phyloP scores from a whole-genome alignment of 2,329 filamentous ascomycete genomes.

The Colletotrichum sp. region DNA sequence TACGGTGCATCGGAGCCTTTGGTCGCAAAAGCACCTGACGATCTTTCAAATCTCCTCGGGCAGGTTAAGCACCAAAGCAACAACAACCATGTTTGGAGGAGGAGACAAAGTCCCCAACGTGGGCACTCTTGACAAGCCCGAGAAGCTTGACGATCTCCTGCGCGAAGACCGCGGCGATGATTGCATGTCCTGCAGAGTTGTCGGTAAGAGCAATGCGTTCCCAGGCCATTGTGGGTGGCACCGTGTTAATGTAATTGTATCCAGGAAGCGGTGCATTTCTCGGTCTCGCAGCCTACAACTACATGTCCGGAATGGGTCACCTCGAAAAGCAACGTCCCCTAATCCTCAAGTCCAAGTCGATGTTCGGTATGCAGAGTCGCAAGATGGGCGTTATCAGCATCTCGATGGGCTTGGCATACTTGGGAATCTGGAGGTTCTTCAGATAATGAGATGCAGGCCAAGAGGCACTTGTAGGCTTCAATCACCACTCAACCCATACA shows the following conservation, averaged over 20 bases:
- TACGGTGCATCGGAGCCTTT: background rate
- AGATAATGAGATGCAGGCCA: slow-evolving; percentile 43
- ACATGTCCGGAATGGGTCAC: slow-evolving; percentile 74
- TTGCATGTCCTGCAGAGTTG: slow-evolving; percentile 72
- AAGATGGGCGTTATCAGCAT: slow-evolving; percentile 70
- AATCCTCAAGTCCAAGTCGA: slow-evolving; percentile 71
- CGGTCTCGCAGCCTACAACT: slow-evolving; percentile 78
- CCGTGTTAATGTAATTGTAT: background rate
- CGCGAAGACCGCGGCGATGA: slow-evolving; percentile 64
- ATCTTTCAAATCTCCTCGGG: background rate
- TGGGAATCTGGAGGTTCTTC: slow-evolving; percentile 73
- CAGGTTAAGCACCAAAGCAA: background rate
- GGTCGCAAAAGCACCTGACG: background rate
- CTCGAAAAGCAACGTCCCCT: slow-evolving; percentile 67
- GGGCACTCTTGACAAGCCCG: slow-evolving; percentile 61
- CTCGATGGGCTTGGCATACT: slow-evolving; percentile 68
- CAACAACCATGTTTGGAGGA: slow-evolving; percentile 38
- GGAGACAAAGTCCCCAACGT: slow-evolving; percentile 54
- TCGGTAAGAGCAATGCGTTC: slow-evolving; percentile 58
- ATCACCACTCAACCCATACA: background rate
- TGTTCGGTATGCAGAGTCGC: slow-evolving; percentile 75
- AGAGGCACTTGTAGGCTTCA: background rate
- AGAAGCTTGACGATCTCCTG: slow-evolving; percentile 63
- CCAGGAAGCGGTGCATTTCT: slow-evolving; percentile 77
- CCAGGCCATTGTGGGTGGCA: background rate